Percentiles rank a stretch among this genome's conserved stretches.
Evolutionary conservation across 129 eudicot genomes (phyloP).

Genomic region (Chrysanthemum lavandulifolium): DNA sequence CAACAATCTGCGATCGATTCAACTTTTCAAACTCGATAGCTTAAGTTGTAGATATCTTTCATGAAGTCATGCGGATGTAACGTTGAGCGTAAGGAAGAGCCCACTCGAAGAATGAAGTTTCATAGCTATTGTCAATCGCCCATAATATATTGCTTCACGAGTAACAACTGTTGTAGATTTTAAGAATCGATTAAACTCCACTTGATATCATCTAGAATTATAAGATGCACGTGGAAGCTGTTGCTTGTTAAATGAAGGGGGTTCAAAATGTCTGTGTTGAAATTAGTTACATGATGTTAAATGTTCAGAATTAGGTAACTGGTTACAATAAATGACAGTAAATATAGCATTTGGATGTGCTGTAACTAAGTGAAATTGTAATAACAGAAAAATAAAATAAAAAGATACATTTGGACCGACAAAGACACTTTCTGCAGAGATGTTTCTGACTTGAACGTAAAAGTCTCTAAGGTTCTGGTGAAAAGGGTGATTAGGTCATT

Average conservation of each 20-base stretch:
- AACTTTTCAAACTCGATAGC: too few species aligned
- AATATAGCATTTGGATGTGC: not conserved
- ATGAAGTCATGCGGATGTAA: too few species aligned
- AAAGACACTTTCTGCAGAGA: not conserved
- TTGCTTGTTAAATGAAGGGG: not conserved
- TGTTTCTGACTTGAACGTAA: not conserved
- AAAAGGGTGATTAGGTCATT: too few species aligned
- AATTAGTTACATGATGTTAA: too few species aligned
- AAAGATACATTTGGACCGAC: not conserved
- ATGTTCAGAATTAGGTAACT: too few species aligned
- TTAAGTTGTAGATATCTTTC: too few species aligned
- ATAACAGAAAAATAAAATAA: not conserved
- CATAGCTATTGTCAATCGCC: slow-evolving; percentile 54
- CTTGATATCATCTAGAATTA: not conserved
- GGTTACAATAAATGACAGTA: not conserved
- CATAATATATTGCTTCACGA: slow-evolving; percentile 69
- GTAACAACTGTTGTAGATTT: slow-evolving; percentile 47
- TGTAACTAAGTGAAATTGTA: not conserved
- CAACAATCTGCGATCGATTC: too few species aligned
- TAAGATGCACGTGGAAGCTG: not conserved
- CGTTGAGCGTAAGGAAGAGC: too few species aligned
- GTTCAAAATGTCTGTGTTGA: too few species aligned
- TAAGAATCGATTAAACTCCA: not conserved
- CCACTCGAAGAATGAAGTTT: too few species aligned
- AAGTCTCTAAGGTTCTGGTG: not conserved